Conservation (phyloP, 257 asterid genomes). For the Solanum tarijense region DNA sequence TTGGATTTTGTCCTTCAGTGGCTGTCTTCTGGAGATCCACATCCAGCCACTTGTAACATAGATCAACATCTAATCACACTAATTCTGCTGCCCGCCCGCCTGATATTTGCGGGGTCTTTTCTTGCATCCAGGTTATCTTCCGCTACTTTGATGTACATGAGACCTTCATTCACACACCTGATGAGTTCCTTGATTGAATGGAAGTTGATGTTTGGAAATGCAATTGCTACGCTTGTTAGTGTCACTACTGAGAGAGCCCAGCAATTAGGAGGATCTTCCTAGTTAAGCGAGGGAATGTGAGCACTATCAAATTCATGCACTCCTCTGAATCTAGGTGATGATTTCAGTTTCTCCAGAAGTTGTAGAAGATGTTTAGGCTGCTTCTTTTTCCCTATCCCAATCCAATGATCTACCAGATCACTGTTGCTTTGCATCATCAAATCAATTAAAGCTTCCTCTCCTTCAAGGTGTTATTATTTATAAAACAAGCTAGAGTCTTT, state of each 20-base stretch:
- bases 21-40: constrained; percentile 45
- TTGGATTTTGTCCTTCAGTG: constrained; percentile 20
- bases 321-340: constrained; percentile 39
- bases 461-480: constrained; percentile 31
- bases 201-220: constrained; percentile 23
- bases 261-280: constrained; percentile 56
- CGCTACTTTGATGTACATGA: constrained; percentile 30
- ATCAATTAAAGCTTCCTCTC: constrained; percentile 58
- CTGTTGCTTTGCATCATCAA: constrained; percentile 41
- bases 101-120: constrained; percentile 21
- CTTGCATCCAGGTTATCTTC: constrained; percentile 39
- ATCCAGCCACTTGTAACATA: constrained; percentile 54
- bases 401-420: constrained; percentile 45
- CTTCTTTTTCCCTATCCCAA: constrained; percentile 41
- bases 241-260: constrained; percentile 83
- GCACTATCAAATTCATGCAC: constrained; percentile 45
- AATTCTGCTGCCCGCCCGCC: constrained; percentile 60
- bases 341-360: constrained; percentile 34
- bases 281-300: constrained; percentile 37
- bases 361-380: constrained; percentile 41
- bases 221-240: constrained; percentile 66
- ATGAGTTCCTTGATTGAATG: constrained; percentile 28
- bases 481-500: not conserved
- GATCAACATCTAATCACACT: constrained; percentile 55
- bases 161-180: constrained; percentile 44